Base-by-base conservation (phyloP, 345 rosid genomes). In the Eucalyptus marginata region DNA sequence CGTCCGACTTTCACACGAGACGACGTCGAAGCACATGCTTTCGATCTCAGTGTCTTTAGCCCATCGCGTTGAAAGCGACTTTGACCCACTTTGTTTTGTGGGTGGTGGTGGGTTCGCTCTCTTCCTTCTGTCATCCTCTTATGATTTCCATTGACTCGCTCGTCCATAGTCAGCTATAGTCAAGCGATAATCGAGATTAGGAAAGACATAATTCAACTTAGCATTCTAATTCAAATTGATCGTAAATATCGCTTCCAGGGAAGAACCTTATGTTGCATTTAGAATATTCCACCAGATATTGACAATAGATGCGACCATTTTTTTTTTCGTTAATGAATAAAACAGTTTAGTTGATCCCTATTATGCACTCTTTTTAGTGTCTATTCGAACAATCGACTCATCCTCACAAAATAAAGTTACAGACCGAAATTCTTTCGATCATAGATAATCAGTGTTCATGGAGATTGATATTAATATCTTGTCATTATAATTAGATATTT, bases 401-500 rank as follows among this genome's bases (percentile, higher is more conserved):
- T 31, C 18, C 5, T 66, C 2, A 0, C 0, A 0, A n/a, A 66
- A 66, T n/a, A 15, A 31, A 15, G 10, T 16, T 16, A 31, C 10
- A 36, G 4, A 31, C 44, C 44, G 2, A 68, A 68, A 68, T 68
- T 68, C 7, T 68, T 68, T 68, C 43, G 3, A 68, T 8, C 11
- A 5, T 31, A 31, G 22, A 16, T 7, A 10, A 68, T 3, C 1
- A 3, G 4, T 33, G 24, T 68, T 33, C 7, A 3, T 2, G 44
- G 6, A 0, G 1, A 68, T 1, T 9, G 4, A 27, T 59, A 59
- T 12, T 2, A 1, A 59, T 59, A 2, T 6, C 33, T 59, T 59
- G 7, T 59, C 4, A 13, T 59, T 12, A 11, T 27, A 27, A 59
- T 59, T 6, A 5, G 15, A 59, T 59, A 27, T 5, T 59, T 27